A percentile compares a stretch with the other conserved stretches of the same genome.
Conservation (phyloP, 2,329 filamentous ascomycete genomes). For the Calonectria multiphialidica region DNA sequence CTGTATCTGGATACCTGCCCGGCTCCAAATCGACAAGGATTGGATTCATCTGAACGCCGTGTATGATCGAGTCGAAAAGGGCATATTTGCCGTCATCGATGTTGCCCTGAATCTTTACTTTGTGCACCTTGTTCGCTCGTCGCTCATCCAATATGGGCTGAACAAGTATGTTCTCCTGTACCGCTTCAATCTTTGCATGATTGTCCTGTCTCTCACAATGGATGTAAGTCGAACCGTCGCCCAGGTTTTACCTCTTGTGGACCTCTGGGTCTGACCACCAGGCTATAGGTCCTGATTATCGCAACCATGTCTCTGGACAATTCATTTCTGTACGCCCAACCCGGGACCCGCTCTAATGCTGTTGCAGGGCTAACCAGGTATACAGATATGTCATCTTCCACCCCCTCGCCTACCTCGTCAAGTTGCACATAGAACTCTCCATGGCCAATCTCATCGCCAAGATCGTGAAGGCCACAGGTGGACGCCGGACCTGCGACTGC, state of each 20-base stretch:
- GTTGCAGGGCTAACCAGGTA: not conserved
- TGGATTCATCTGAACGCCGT: constrained; percentile 58
- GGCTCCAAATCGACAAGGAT: constrained; percentile 52
- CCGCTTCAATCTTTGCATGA: constrained; percentile 48
- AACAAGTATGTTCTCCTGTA: constrained; percentile 62
- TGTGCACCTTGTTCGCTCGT: constrained; percentile 55
- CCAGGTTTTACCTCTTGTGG: not conserved
- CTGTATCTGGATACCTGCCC: constrained; percentile 63
- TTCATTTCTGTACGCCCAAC: constrained; percentile 35
- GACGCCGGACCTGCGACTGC: constrained; percentile 34
- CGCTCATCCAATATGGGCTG: constrained; percentile 60
- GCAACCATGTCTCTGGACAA: constrained; percentile 39
- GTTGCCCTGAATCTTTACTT: constrained; percentile 61
- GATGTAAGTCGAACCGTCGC: constrained; percentile 37
- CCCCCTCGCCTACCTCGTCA: constrained; percentile 43
- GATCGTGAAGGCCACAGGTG: constrained; percentile 39
- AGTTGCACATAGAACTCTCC: constrained; percentile 42
- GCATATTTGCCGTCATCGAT: constrained; percentile 60
- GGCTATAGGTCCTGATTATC: constrained; percentile 38
- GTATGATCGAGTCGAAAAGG: constrained; percentile 64
- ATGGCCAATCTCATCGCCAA: constrained; percentile 45
- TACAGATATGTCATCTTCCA: constrained; percentile 41
- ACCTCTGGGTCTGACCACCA: not conserved
- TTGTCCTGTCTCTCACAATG: constrained; percentile 45
- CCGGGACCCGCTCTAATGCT: not conserved